A percentile compares a stretch with the other conserved stretches of the same genome.
Evolutionary conservation across 2,329 filamentous ascomycete genomes (phyloP).

Genomic region (Leptoxyphium fumago): DNA sequence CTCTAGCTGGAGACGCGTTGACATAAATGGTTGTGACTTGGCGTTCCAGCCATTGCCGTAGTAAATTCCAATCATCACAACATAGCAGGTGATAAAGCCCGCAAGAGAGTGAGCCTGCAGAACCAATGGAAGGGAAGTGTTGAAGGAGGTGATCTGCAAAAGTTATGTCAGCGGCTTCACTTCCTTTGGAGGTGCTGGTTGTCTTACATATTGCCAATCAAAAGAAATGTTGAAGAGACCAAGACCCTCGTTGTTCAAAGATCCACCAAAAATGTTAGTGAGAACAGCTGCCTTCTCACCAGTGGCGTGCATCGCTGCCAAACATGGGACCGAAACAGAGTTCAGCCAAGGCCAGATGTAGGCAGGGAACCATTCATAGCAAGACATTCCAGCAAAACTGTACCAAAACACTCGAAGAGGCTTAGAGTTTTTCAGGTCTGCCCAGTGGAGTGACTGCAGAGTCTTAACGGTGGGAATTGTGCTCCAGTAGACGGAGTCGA

Average conservation of each 20-base stretch:
- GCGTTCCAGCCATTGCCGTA: slow-evolving; percentile 36
- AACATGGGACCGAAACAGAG: slow-evolving; percentile 39
- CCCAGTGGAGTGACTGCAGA: slow-evolving; percentile 41
- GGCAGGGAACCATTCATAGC: slow-evolving; percentile 40
- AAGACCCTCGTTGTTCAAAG: slow-evolving; percentile 38
- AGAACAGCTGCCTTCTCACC: slow-evolving; percentile 30
- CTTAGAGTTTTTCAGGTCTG: slow-evolving; percentile 35
- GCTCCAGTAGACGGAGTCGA: slow-evolving; percentile 43
- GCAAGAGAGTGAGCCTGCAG: slow-evolving; percentile 28
- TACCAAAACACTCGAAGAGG: slow-evolving; percentile 40
- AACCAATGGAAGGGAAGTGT: slow-evolving; percentile 37
- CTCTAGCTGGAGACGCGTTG: slow-evolving; percentile 29
- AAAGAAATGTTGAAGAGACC: slow-evolving; percentile 36
- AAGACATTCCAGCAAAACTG: slow-evolving; percentile 32
- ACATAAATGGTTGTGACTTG: slow-evolving; percentile 39
- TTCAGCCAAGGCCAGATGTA: slow-evolving; percentile 44
- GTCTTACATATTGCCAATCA: slow-evolving; percentile 35
- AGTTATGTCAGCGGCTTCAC: slow-evolving; percentile 1
- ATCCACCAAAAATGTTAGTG: slow-evolving; percentile 37
- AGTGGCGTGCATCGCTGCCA: slow-evolving; percentile 38
- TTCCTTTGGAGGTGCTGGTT: neutral
- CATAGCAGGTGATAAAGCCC: slow-evolving; percentile 35
- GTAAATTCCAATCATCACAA: slow-evolving; percentile 38
- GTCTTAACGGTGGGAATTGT: slow-evolving; percentile 39
- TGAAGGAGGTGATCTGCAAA: slow-evolving; percentile 36